These are phyloP conservation scores for Hypoxylon sp. DNA, from an alignment of 2,329 filamentous ascomycete species.

Conservation along the genomic window DNA sequence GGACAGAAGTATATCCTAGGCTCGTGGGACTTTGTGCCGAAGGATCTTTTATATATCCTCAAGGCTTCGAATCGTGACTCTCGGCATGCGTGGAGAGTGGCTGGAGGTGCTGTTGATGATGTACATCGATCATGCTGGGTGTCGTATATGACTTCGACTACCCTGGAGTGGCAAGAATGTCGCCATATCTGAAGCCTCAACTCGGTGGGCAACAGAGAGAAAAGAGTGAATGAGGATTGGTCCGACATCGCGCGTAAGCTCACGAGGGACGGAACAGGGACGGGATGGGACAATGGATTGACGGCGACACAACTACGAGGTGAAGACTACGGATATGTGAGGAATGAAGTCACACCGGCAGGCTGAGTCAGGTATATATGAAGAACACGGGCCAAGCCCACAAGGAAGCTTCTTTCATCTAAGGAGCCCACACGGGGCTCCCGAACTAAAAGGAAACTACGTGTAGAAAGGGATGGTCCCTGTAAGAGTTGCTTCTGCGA, in stretches of 20 bases:
- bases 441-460: slow-evolving; percentile 31
- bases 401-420: slow-evolving; percentile 28
- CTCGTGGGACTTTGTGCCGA: slow-evolving; percentile 54
- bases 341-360: slow-evolving; percentile 12
- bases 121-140: slow-evolving; percentile 56
- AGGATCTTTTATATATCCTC: slow-evolving; percentile 57
- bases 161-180: slow-evolving; percentile 56
- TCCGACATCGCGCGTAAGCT: slow-evolving; percentile 48
- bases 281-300: slow-evolving; percentile 4
- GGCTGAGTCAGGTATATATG: slow-evolving; percentile 40
- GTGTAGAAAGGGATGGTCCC: slow-evolving; percentile 36
- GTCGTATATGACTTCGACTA: slow-evolving; percentile 60
- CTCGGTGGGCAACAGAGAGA: slow-evolving; percentile 58
- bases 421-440: slow-evolving; percentile 30
- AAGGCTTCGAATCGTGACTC: slow-evolving; percentile 62
- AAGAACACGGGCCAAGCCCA: slow-evolving; percentile 27
- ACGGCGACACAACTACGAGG: slow-evolving; percentile 9
- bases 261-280: slow-evolving; percentile 21
- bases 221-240: slow-evolving; percentile 53
- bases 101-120: slow-evolving; percentile 58
- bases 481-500: slow-evolving; percentile 31
- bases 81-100: slow-evolving; percentile 59
- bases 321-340: slow-evolving; percentile 26
- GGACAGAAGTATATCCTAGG: slow-evolving; percentile 54
- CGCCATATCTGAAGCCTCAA: slow-evolving; percentile 61